Evolutionary conservation across 2,329 filamentous ascomycete genomes (phyloP).

Genomic region (Trichoderma atrobrunneum): DNA sequence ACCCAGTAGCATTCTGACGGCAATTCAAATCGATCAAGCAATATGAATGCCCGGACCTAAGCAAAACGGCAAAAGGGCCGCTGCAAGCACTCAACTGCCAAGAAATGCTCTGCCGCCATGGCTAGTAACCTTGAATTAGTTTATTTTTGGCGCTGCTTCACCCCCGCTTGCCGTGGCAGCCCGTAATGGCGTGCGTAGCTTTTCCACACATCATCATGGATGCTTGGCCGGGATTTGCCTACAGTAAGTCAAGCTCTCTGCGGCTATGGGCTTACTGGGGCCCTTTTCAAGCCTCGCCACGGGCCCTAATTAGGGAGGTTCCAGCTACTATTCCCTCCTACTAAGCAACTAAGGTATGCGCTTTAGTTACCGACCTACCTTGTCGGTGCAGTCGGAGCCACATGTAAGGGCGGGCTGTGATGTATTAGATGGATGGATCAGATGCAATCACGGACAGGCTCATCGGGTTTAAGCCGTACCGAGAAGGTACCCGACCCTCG

Average conservation of each 20-base stretch:
- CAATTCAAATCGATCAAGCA: not conserved
- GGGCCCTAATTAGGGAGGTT: slow-evolving; percentile 13
- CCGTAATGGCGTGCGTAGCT: not conserved
- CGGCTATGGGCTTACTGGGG: not conserved
- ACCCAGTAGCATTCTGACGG: not conserved
- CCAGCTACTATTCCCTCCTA: not conserved
- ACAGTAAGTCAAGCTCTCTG: not conserved
- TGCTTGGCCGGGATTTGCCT: not conserved
- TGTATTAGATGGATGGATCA: not conserved
- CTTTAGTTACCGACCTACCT: not conserved
- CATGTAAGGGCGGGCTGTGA: not conserved
- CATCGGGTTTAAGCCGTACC: not conserved
- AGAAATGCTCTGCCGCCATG: not conserved
- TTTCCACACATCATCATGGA: not conserved
- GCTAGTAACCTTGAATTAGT: slow-evolving; percentile 4
- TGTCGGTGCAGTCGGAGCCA: not conserved
- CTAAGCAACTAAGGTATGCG: not conserved
- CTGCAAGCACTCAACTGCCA: slow-evolving; percentile 6
- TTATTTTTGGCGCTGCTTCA: not conserved
- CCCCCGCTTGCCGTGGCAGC: not conserved
- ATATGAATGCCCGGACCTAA: not conserved
- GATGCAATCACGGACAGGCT: not conserved
- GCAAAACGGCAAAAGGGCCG: not conserved
- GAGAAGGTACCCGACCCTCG: not conserved
- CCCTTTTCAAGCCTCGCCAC: not conserved